Base-by-base conservation (phyloP, 2,329 filamentous ascomycete genomes). In the Orbilia brochopaga region DNA sequence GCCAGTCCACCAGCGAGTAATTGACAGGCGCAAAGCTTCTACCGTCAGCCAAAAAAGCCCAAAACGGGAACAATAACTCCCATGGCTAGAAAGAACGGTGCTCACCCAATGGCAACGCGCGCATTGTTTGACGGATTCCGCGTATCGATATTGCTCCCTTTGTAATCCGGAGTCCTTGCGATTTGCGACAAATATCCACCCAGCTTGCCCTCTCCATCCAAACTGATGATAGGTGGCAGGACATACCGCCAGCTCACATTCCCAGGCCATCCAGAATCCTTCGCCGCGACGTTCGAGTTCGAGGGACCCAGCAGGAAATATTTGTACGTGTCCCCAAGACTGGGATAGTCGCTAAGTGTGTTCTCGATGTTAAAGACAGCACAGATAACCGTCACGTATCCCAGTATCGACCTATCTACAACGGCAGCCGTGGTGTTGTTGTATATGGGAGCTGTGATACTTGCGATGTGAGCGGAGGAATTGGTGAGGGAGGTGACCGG, bases 1-100 rank as follows among this genome's bases (percentile, higher is more conserved):
- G 91, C 92, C 92, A 97, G 76, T 92, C 86, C 7, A 90, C 90
- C 54, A 95, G 24, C 11, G 37, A 42, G 48, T 72, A 72, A 40
- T 65, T 23, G 13, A 72, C 55, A 0, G 55, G 67, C 42, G 67
- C 40, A 32, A 57, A 65, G 15, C 61, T 65, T 8, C 17, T 8
- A 1, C 6, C 44, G 17, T 61, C n/a, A 61, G 46, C 17, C 27
- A 8, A 42, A 17, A 58, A 8, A n/a, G n/a, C n/a, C n/a, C n/a
- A n/a, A n/a, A n/a, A n/a, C n/a, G n/a, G n/a, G n/a, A n/a, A n/a
- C n/a, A n/a, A n/a, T n/a, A n/a, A n/a, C n/a, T 17, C 7, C 7
- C n/a, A 4, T 44, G 13, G 24, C 5, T 17, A 21, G 30, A 19
- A 13, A 32, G 17, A 50, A 21, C 37, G 7, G 44, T 6, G 23